These are phyloP conservation scores for Corynespora cassiicola DNA, from an alignment of 2,329 filamentous ascomycete genomes.

Conservation along the genomic window DNA sequence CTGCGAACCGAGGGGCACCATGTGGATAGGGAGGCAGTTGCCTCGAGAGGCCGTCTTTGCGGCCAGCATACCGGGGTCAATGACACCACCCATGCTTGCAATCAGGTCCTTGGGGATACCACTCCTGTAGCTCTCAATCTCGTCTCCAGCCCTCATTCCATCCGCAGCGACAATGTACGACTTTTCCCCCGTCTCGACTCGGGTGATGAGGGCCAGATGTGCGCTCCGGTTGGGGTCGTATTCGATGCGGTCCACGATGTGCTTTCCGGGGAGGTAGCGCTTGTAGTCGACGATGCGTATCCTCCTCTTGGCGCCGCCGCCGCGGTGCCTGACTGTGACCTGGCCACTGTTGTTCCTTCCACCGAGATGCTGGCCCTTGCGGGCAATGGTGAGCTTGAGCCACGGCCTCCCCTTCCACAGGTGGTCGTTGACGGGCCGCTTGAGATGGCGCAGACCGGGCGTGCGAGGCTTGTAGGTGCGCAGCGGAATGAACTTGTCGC, in stretches of 20 bases:
- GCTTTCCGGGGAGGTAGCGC: conserved; percentile 78
- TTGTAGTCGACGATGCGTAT: conserved; percentile 92
- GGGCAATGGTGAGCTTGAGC: conserved; percentile 83
- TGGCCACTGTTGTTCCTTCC: conserved; percentile 87
- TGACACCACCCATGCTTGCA: conserved; percentile 87
- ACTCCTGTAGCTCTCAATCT: conserved; percentile 87
- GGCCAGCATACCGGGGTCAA: conserved; percentile 95
- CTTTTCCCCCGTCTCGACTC: conserved; percentile 74
- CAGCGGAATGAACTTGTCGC: conserved; percentile 56
- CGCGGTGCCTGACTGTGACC: conserved; percentile 88
- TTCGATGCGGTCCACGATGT: conserved; percentile 91
- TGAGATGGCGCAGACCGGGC: conserved; percentile 89
- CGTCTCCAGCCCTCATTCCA: conserved; percentile 88
- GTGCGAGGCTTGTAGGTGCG: conserved; percentile 93
- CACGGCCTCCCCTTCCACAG: conserved; percentile 92
- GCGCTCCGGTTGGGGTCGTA: conserved; percentile 93
- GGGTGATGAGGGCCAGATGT: conserved; percentile 87
- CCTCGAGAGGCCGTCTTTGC: conserved; percentile 93
- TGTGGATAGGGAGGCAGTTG: conserved; percentile 93
- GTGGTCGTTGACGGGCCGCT: conserved; percentile 93
- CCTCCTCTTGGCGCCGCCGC: conserved; percentile 89
- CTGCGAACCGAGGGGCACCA: conserved; percentile 93
- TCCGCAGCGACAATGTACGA: conserved; percentile 96
- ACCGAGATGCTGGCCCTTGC: conserved; percentile 91
- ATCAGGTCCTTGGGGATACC: conserved; percentile 89